A percentile compares a stretch with the other conserved stretches of the same genome.
Evolutionary conservation across 768 basidiomycete species (phyloP).

Genomic region (Suillus plorans): DNA sequence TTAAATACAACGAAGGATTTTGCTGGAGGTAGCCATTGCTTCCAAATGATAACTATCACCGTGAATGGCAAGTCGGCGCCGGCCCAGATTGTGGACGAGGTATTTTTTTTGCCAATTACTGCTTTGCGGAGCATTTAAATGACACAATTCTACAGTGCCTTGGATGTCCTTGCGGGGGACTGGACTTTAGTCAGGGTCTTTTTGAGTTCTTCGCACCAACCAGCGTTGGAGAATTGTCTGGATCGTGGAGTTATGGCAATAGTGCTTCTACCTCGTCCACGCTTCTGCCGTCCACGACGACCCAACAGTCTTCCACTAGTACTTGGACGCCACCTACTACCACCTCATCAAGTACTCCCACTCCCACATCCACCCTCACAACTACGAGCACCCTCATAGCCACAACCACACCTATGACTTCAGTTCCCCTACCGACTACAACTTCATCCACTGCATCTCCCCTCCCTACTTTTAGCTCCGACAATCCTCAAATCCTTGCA

Average conservation of each 20-base stretch:
- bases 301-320: constrained; percentile 21
- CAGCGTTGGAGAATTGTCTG: constrained; percentile 35
- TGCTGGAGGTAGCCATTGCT: constrained; percentile 40
- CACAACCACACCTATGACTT: constrained; percentile 13
- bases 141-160: constrained; percentile 32
- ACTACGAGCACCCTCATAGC: constrained; percentile 15
- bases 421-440: constrained; percentile 2
- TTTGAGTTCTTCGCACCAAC: constrained; percentile 40
- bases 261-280: constrained; percentile 20
- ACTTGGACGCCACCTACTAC: constrained; percentile 20
- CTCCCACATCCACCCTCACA: not conserved
- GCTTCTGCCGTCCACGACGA: constrained; percentile 12
- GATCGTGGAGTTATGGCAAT: constrained; percentile 38
- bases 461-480: constrained; percentile 17
- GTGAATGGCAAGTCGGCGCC: constrained; percentile 35
- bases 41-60: constrained; percentile 43
- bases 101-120: constrained; percentile 20
- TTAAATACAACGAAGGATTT: constrained; percentile 34
- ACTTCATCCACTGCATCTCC: constrained; percentile 9
- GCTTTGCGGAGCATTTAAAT: not conserved
- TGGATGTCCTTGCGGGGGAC: constrained; percentile 37
- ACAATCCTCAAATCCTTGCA: constrained; percentile 20
- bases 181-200: constrained; percentile 49
- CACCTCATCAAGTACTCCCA: not conserved
- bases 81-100: constrained; percentile 47